Conservation (phyloP, 805 yeast species). For the Lipomyces sp. region DNA sequence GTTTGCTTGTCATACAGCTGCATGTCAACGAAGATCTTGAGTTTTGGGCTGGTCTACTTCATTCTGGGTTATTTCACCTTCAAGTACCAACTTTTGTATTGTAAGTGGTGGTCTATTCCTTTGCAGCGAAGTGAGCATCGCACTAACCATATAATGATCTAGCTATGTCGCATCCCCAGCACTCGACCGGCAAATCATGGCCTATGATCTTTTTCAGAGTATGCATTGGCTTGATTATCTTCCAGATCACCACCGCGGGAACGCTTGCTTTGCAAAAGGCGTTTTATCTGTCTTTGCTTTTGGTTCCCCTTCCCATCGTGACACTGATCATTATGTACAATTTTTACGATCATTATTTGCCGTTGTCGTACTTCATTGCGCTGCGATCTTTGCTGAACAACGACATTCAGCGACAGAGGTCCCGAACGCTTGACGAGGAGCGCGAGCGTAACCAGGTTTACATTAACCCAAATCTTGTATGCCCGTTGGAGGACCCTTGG, state of each 20-base stretch:
- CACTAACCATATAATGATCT: neutral
- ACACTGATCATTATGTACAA: conserved; percentile 69
- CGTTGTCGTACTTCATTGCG: conserved; percentile 81
- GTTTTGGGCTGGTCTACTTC: conserved; percentile 82
- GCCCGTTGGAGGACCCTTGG: conserved; percentile 81
- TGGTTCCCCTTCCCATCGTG: conserved; percentile 72
- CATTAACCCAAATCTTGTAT: conserved; percentile 69
- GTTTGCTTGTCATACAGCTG: conserved; percentile 85
- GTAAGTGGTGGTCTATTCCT: conserved; percentile 4
- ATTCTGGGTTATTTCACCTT: conserved; percentile 81
- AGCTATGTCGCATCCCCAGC: conserved; percentile 89
- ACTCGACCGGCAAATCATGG: conserved; percentile 96
- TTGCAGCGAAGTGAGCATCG: too few relatives aligned
- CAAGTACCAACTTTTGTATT: conserved; percentile 82
- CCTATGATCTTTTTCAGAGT: conserved; percentile 82
- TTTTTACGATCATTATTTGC: conserved; percentile 76
- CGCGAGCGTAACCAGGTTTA: conserved; percentile 70
- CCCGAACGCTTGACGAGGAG: conserved; percentile 69
- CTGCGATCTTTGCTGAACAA: conserved; percentile 55
- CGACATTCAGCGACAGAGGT: conserved; percentile 27
- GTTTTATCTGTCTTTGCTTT: conserved; percentile 63
- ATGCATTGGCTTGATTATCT: conserved; percentile 71
- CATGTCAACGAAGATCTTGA: conserved; percentile 79
- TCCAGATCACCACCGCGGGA: conserved; percentile 92
- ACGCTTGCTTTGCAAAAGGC: conserved; percentile 79